Evolutionary conservation across 768 basidiomycete genomes (phyloP).

Genomic region (Calvatia gigantea): DNA sequence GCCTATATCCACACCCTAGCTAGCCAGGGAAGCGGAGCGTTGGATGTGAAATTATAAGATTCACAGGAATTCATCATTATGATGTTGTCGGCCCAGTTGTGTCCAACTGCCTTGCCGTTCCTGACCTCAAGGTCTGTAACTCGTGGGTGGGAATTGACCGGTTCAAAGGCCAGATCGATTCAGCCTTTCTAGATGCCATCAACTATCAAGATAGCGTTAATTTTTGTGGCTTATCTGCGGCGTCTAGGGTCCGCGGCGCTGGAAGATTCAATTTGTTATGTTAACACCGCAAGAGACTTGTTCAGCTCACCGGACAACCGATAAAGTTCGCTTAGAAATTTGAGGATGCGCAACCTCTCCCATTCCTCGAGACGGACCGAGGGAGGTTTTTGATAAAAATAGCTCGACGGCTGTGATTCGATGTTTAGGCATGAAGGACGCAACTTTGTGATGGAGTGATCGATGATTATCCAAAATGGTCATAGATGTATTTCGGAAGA

Average conservation of each 20-base stretch:
- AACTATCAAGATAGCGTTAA: constrained; percentile 3
- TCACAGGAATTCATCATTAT: constrained; percentile 15
- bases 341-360: too few species aligned
- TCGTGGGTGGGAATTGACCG: constrained; percentile 22
- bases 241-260: too few species aligned
- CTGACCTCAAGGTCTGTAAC: constrained; percentile 24
- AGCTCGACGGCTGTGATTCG: background rate
- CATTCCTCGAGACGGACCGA: background rate
- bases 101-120: constrained; percentile 28
- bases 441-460: background rate
- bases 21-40: constrained; percentile 16
- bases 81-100: constrained; percentile 21
- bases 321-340: too few species aligned
- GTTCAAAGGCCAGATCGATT: constrained; percentile 14
- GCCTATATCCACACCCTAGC: constrained; percentile 8
- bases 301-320: background rate
- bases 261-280: too few species aligned
- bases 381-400: background rate
- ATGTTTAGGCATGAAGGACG: background rate
- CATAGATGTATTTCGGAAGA: background rate
- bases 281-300: background rate
- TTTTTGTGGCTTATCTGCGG: too few species aligned
- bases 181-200: constrained; percentile 8
- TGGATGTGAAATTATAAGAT: constrained; percentile 28
- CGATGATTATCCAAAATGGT: background rate